A percentile compares a stretch with the other conserved stretches of the same genome.
These are phyloP conservation scores for Geosmithia flava DNA, from an alignment of 2,329 filamentous ascomycete genomes.

Conservation along the genomic window DNA sequence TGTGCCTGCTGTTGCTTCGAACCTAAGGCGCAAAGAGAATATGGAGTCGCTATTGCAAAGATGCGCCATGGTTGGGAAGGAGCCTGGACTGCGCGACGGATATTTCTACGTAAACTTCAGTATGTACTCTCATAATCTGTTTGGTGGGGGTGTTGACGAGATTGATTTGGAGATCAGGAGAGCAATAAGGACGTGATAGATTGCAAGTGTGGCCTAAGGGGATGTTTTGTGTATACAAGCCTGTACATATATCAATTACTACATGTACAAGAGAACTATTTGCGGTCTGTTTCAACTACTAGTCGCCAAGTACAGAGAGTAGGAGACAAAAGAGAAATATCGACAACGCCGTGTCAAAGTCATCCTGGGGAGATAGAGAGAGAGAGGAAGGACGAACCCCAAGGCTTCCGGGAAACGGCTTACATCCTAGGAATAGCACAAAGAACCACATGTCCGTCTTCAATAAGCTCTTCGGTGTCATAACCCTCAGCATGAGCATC, in stretches of 20 bases:
- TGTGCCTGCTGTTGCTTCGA: not conserved
- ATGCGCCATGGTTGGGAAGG: not conserved
- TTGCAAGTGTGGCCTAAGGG: not conserved
- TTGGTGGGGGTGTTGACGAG: not conserved
- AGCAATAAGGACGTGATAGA: not conserved
- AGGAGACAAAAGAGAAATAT: too few species aligned
- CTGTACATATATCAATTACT: not conserved
- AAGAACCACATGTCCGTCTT: not conserved
- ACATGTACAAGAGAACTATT: not conserved
- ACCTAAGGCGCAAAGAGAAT: slow-evolving; percentile 1
- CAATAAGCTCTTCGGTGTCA: not conserved
- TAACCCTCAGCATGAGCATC: not conserved
- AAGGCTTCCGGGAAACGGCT: not conserved
- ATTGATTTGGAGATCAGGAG: not conserved
- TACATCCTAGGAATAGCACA: not conserved
- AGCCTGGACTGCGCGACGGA: not conserved
- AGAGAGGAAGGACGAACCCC: too few species aligned
- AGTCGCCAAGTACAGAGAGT: too few species aligned
- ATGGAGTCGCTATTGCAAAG: slow-evolving; percentile 3
- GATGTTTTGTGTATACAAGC: not conserved
- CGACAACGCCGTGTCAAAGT: too few species aligned
- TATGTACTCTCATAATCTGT: not conserved
- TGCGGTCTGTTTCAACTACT: too few species aligned
- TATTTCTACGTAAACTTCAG: slow-evolving; percentile 1
- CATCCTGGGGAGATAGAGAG: too few species aligned